A percentile compares a stretch with the other conserved stretches of the same genome.
These are phyloP conservation scores for Kregervanrija pseudodelftensis DNA, from an alignment of 805 yeast species.

Conservation along the genomic window DNA sequence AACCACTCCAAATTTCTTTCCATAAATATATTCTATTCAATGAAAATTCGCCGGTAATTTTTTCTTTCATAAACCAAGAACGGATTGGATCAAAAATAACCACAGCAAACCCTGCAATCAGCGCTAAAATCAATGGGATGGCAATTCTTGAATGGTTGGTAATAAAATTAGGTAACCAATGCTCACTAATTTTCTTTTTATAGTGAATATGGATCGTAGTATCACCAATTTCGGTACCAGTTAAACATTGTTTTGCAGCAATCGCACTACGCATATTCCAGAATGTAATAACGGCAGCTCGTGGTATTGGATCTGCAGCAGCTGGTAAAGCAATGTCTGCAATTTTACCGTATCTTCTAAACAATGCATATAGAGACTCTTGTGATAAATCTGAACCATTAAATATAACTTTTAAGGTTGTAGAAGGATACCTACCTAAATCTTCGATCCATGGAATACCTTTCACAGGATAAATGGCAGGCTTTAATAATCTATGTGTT, in stretches of 20 bases:
- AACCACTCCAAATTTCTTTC: conserved; percentile 29
- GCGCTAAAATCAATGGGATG: conserved; percentile 71
- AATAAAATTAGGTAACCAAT: conserved; percentile 49
- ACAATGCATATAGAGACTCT: conserved; percentile 68
- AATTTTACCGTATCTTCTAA: conserved; percentile 84
- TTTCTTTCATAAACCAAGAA: conserved; percentile 66
- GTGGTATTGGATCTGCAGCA: conserved; percentile 37
- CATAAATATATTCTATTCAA: conserved; percentile 28
- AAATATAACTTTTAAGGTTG: conserved; percentile 55
- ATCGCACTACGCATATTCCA: conserved; percentile 59
- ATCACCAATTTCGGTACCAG: conserved; percentile 62
- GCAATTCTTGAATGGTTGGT: conserved; percentile 75
- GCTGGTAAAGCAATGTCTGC: conserved; percentile 60
- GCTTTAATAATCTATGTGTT: conserved; percentile 32
- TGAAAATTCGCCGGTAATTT: conserved; percentile 55
- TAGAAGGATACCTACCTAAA: conserved; percentile 66
- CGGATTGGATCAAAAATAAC: conserved; percentile 90
- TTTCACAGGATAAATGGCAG: conserved; percentile 63
- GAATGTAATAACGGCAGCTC: conserved; percentile 50
- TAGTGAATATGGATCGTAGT: conserved; percentile 72
- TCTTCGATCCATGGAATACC: conserved; percentile 98
- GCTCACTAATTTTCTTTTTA: conserved; percentile 46
- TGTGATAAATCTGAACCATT: conserved; percentile 74
- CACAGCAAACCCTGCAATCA: conserved; percentile 76
- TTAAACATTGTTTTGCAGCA: conserved; percentile 83